Conservation (phyloP, 2,329 filamentous ascomycete species). For the Claviceps quebecensis region DNA sequence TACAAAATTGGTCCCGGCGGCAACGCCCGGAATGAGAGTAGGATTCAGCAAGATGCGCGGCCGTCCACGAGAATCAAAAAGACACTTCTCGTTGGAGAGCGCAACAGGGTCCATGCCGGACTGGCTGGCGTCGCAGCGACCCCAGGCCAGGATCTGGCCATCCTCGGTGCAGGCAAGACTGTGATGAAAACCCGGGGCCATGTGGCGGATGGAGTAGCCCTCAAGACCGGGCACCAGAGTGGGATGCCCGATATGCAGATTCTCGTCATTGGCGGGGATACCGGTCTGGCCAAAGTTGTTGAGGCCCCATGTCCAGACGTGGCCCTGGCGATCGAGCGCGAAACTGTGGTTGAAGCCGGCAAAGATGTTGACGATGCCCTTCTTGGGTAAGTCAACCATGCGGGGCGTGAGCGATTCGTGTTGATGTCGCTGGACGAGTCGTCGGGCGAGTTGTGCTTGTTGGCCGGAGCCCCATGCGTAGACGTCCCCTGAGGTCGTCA, state of each 20-base stretch:
- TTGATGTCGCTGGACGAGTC: conserved; percentile 34
- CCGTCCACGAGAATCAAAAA: conserved; percentile 4
- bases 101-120: conserved; percentile 5
- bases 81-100: conserved; percentile 3
- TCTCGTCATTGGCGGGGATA: conserved; percentile 35
- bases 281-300: conserved; percentile 61
- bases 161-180: conserved; percentile 28
- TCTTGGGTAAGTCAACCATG: conserved; percentile 10
- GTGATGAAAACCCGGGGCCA: conserved; percentile 30
- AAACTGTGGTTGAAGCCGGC: conserved; percentile 57
- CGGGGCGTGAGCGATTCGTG: conserved; percentile 32
- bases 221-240: conserved; percentile 32
- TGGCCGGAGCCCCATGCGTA: conserved; percentile 10
- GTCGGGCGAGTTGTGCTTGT: conserved; percentile 38
- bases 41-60: conserved; percentile 5
- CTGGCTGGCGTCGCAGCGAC: conserved; percentile 27
- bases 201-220: conserved; percentile 37
- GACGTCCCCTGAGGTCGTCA: conserved; percentile 36
- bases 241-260: conserved; percentile 28
- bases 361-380: conserved; percentile 25
- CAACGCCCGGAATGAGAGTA: conserved; percentile 13
- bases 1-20: conserved; percentile 17
- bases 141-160: conserved; percentile 31
- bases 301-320: conserved; percentile 54
- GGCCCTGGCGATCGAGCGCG: conserved; percentile 48